Conservation (phyloP, 805 yeast genomes). For the Starmerella vaccinii region DNA sequence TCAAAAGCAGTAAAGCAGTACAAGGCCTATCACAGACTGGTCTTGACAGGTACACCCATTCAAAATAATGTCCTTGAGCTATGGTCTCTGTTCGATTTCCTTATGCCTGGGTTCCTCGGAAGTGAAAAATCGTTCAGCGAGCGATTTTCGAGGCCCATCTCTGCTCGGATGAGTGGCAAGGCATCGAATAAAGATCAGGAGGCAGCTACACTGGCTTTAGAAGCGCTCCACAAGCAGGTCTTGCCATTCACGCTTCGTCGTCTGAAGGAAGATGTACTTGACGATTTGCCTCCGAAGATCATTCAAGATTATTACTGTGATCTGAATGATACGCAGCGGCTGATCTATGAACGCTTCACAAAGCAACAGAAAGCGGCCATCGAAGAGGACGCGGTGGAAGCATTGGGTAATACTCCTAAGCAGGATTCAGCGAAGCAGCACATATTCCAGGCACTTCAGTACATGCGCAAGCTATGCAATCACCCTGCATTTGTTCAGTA, state of each 20-base stretch:
- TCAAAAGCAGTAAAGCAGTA: constrained; percentile 78
- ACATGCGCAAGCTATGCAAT: constrained; percentile 93
- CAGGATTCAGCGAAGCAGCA: constrained; percentile 59
- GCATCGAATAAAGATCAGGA: constrained; percentile 84
- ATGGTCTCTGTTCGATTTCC: constrained; percentile 94
- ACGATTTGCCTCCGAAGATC: constrained; percentile 95
- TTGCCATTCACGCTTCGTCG: constrained; percentile 93
- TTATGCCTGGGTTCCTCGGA: constrained; percentile 98
- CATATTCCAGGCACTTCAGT: constrained; percentile 93
- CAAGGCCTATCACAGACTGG: constrained; percentile 77
- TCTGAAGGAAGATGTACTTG: constrained; percentile 87
- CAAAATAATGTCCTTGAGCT: constrained; percentile 93
- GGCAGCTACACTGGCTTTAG: constrained; percentile 91
- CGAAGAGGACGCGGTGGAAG: constrained; percentile 13
- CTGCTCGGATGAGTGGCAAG: constrained; percentile 82
- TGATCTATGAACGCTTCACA: constrained; percentile 80
- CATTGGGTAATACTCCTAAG: constrained; percentile 16
- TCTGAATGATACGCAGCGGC: constrained; percentile 78
- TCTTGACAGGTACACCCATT: constrained; percentile 94
- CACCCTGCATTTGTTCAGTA: constrained; percentile 87
- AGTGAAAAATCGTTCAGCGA: constrained; percentile 90
- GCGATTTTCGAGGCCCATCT: constrained; percentile 94
- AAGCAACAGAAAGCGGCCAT: constrained; percentile 69
- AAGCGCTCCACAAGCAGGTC: constrained; percentile 91
- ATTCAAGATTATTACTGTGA: constrained; percentile 98